Conservation (phyloP, 2,329 filamentous ascomycete species). For the Pestalotiopsis sp. region DNA sequence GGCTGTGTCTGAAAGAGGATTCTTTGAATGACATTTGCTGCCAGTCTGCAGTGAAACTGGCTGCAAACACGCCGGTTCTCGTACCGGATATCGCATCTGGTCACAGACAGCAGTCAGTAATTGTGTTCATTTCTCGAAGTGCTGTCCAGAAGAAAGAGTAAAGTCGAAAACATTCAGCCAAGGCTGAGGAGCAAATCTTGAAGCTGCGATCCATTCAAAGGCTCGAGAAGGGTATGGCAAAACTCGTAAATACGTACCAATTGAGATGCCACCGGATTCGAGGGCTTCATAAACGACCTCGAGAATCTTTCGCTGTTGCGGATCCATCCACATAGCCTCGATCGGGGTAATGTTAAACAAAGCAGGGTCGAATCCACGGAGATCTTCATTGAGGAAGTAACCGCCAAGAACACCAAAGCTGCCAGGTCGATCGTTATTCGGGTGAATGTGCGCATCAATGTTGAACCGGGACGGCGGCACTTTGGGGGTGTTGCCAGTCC, state of each 20-base stretch:
- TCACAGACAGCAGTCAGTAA: too few relatives aligned
- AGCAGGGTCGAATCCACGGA: conserved; percentile 33
- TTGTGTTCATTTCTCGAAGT: conserved; percentile 21
- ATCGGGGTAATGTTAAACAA: conserved; percentile 38
- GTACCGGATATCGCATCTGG: conserved; percentile 12
- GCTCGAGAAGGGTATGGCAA: too few relatives aligned
- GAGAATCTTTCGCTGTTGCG: conserved; percentile 33
- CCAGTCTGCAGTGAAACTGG: conserved; percentile 17
- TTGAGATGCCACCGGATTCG: conserved; percentile 31
- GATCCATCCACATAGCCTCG: conserved; percentile 30
- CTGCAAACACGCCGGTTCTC: conserved; percentile 26
- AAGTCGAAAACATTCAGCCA: too few relatives aligned
- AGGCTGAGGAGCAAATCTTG: too few relatives aligned
- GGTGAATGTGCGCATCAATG: conserved; percentile 24
- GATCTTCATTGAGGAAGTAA: conserved; percentile 21
- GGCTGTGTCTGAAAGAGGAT: conserved; percentile 9
- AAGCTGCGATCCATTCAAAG: too few relatives aligned
- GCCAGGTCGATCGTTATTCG: conserved; percentile 23
- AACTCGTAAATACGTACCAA: too few relatives aligned
- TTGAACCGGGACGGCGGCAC: conserved; percentile 18
- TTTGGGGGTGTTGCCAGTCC: conserved; percentile 18
- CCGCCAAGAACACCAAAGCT: conserved; percentile 17
- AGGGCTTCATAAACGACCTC: conserved; percentile 42
- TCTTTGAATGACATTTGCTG: conserved; percentile 19
- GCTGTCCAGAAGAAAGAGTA: background rate